Conservation (phyloP, 148 eudicot species). For the Simmondsia chinensis region DNA sequence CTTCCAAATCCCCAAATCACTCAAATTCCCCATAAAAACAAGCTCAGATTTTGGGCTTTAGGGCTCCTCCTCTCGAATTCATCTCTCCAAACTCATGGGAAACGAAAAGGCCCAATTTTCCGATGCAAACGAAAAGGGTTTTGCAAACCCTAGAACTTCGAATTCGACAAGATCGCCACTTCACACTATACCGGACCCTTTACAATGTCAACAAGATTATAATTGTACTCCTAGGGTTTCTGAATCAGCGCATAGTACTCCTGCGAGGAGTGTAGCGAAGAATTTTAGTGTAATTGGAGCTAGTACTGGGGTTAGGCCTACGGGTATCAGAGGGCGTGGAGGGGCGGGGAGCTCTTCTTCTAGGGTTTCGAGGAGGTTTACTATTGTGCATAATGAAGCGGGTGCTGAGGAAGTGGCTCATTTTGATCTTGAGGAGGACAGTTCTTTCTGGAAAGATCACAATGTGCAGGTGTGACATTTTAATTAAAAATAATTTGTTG, state of each 20-base stretch:
- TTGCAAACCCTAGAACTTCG: conserved; percentile 11
- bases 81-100: no score
- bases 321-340: conserved; percentile 14
- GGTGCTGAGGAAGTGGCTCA: conserved; percentile 17
- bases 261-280: conserved; percentile 25
- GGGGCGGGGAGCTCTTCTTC: conserved; percentile 22
- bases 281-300: conserved; percentile 14
- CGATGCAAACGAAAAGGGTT: conserved; percentile 30
- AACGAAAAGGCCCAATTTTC: no score
- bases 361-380: conserved; percentile 30
- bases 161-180: conserved; percentile 31
- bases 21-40: no score
- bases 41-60: no score
- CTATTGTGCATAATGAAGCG: conserved; percentile 14
- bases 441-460: conserved; percentile 62
- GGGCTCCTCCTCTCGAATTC: no score
- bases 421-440: conserved; percentile 55
- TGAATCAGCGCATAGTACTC: conserved; percentile 39
- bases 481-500: no score
- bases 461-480: conserved; percentile 49
- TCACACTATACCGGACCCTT: conserved; percentile 45
- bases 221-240: conserved; percentile 19
- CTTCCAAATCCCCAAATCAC: no score
- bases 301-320: conserved; percentile 14
- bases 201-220: conserved; percentile 18